A percentile compares a stretch with the other conserved stretches of the same genome.
These are phyloP conservation scores for Aspergillus indologenus DNA, from an alignment of 495 filamentous ascomycete genomes.

Conservation along the genomic window DNA sequence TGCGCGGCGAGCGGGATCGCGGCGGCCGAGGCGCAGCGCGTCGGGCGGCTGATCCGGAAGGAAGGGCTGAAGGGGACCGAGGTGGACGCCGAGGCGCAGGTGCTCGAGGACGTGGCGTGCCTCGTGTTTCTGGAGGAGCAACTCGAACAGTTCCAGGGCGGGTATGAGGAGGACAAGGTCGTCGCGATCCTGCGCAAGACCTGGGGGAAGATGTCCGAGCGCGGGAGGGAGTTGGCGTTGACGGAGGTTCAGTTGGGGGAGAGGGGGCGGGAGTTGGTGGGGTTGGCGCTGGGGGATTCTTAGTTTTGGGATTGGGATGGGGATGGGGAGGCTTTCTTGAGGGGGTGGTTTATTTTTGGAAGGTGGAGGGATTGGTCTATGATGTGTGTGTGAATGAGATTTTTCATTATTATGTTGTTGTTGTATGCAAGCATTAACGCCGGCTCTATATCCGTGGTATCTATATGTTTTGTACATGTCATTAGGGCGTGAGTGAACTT, in stretches of 20 bases:
- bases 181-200: constrained; percentile 73
- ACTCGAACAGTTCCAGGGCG: constrained; percentile 68
- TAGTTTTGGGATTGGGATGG: constrained; percentile 22
- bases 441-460: constrained; percentile 5
- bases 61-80: constrained; percentile 53
- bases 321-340: neutral
- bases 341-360: neutral
- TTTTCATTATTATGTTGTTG: neutral
- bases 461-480: neutral
- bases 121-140: constrained; percentile 84
- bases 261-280: constrained; percentile 55
- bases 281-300: constrained; percentile 56
- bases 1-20: constrained; percentile 51
- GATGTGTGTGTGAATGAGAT: neutral
- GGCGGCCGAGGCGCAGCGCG: constrained; percentile 46
- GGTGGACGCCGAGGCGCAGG: constrained; percentile 71
- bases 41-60: constrained; percentile 62
- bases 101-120: constrained; percentile 80
- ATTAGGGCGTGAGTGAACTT: constrained; percentile 2
- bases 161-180: constrained; percentile 74
- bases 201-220: constrained; percentile 75
- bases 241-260: constrained; percentile 62
- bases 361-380: no score
- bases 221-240: constrained; percentile 65
- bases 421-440: neutral